Evolutionary conservation across 352 stramenopile genomes (phyloP), one percentile per base, ranked within the genome.

Genomic region (Phytophthora vignae): DNA sequence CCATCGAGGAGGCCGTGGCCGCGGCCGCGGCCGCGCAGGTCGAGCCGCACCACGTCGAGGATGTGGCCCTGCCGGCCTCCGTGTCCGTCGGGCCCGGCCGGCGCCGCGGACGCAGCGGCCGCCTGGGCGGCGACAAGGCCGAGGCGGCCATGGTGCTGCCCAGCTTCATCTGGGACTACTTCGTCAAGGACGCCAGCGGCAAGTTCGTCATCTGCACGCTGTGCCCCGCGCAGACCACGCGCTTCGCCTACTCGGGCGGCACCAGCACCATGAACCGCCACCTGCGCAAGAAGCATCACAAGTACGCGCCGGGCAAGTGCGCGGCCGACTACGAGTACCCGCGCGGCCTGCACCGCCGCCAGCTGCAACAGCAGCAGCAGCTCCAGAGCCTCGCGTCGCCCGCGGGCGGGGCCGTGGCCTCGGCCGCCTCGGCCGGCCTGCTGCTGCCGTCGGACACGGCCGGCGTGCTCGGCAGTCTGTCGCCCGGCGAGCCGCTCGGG

Each of bases 151-250:
- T 92, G 81, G 86, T 83, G 64, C 77, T 94, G 27, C 87, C 88
- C 29, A 90, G 78, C 56, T 95, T 93, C 76, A 95, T 95, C 57
- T 95, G 88, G 88, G 85, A 95, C 76, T 93, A 91, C 66, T 95
- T 95, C 66, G 74, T 92, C 56, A 93, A 93, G 61, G 85, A 92
- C 62, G 69, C 75, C 40, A 90, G 79, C 25, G 85, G 84, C 55
- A 95, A 95, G 73, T 95, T 83, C 64, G 86, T 95, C 15, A 78
- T 93, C 15, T 95, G 88, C 69, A 92, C 85, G 49, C 64, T 93
- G 19, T 95, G 88, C 36, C 82, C 88, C 7, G 74, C 80, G 21
- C 83, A 90, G 63, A 78, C 67, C 25, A 93, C 88, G 55, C 82
- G 86, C 46, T 95, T 95, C 69, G 88, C 88, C 27, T 95, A 95